Conservation (phyloP, 2,329 filamentous ascomycete species). For the Cadophora sp. region DNA sequence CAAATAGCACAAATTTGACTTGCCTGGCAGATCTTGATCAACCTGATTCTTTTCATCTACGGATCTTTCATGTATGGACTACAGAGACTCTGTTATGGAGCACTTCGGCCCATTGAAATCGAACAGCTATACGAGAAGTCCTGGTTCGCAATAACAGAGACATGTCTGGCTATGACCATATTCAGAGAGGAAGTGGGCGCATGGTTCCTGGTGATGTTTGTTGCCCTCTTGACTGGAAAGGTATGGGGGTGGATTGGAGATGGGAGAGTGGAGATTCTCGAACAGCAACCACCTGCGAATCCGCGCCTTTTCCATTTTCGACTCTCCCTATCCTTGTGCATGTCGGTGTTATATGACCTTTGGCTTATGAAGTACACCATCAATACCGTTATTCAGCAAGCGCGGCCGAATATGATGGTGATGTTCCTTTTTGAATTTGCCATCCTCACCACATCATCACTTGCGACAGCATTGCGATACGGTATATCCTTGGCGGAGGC, state of each 20-base stretch:
- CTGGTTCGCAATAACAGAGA: slow-evolving; percentile 98
- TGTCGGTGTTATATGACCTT: slow-evolving; percentile 82
- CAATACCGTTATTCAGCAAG: slow-evolving; percentile 82
- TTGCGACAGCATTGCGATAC: slow-evolving; percentile 82
- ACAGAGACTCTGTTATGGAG: slow-evolving; percentile 89
- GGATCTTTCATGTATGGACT: slow-evolving; percentile 84
- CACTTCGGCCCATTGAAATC: slow-evolving; percentile 89
- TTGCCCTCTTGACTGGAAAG: slow-evolving; percentile 88
- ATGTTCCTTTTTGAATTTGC: slow-evolving; percentile 99
- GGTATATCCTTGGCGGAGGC: slow-evolving; percentile 79
- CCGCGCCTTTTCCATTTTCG: slow-evolving; percentile 87
- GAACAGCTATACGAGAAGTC: slow-evolving; percentile 97
- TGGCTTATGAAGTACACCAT: slow-evolving; percentile 84
- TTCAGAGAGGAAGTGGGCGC: slow-evolving; percentile 94
- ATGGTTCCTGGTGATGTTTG: slow-evolving; percentile 97
- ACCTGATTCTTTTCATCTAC: slow-evolving; percentile 83
- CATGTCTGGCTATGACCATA: slow-evolving; percentile 96
- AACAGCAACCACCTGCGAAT: slow-evolving; percentile 93
- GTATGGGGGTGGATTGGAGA: slow-evolving; percentile 99
- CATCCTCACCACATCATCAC: slow-evolving; percentile 79
- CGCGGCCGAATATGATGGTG: slow-evolving; percentile 98
- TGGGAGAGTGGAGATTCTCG: slow-evolving; percentile 89
- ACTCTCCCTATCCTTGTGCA: slow-evolving; percentile 76
- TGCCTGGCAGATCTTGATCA: slow-evolving; percentile 78
- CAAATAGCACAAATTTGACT: slow-evolving; percentile 12